Evolutionary conservation across 495 filamentous ascomycete species (phyloP).

Genomic region (Alectoria sarmentosa): DNA sequence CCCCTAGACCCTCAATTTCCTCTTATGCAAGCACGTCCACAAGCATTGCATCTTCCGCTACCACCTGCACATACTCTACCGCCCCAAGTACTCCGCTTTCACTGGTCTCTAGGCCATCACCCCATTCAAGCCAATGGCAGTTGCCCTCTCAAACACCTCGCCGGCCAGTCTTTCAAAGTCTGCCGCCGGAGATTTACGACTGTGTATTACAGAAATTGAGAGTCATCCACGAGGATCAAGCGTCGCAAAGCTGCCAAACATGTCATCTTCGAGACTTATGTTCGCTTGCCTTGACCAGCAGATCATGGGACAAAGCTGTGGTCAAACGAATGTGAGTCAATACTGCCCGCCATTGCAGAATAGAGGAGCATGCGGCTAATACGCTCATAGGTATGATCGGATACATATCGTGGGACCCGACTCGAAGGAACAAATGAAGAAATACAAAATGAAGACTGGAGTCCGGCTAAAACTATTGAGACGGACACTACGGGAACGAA

Average conservation of each 20-base stretch:
- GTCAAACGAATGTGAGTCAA: constrained; percentile 53
- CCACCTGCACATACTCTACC: constrained; percentile 6
- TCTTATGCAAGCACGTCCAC: constrained; percentile 12
- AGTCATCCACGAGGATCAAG: constrained; percentile 37
- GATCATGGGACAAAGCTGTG: constrained; percentile 61
- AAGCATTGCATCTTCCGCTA: constrained; percentile 8
- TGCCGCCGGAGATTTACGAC: constrained; percentile 52
- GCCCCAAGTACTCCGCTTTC: constrained; percentile 12
- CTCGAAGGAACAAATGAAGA: constrained; percentile 54
- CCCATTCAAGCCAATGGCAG: constrained; percentile 4
- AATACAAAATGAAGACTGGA: constrained; percentile 58
- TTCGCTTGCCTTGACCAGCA: constrained; percentile 57
- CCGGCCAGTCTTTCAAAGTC: constrained; percentile 38
- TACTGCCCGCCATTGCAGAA: not conserved
- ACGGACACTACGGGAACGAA: constrained; percentile 65
- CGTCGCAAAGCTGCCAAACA: constrained; percentile 53
- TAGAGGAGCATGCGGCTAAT: constrained; percentile 18
- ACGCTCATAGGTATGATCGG: constrained; percentile 51
- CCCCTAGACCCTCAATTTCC: constrained; percentile 14
- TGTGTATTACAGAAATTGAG: constrained; percentile 48
- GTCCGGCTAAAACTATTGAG: constrained; percentile 67
- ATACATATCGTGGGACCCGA: constrained; percentile 66
- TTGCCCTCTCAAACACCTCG: constrained; percentile 3
- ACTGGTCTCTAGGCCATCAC: constrained; percentile 4
- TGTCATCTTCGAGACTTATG: constrained; percentile 74